Evolutionary conservation across 1,139 yeast genomes (phyloP), one percentile per base, ranked within the genome.

Genomic region (Saccharomyces hybrid): DNA sequence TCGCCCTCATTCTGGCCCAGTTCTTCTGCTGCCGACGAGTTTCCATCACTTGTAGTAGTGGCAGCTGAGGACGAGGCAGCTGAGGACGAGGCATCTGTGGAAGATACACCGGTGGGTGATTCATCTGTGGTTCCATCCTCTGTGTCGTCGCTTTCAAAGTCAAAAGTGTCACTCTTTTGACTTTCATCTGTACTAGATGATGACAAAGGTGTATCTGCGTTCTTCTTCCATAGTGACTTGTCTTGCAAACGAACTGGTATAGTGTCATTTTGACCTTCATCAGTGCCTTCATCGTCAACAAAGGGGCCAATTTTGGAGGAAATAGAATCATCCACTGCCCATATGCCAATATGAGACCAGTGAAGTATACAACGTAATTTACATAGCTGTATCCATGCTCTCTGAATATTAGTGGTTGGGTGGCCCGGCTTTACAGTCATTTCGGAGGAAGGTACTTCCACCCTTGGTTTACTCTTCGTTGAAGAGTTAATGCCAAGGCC

Each of bases 291-390:
- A 11, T 53, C 63, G 4, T 55, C 42, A 13, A 61, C 62, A 16
- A 60, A 28, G 4, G 75, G 75, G 1, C 69, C 70, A 32, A 73
- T 65, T 52, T 64, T 68, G 4, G 70, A 62, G 13, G 65, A 62
- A 19, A 67, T 57, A 2, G 72, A 61, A 58, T 70, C 66, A 29
- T 69, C 75, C 3, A 67, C 54, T 19, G 72, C 72, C 77, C 75
- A 73, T 5, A 75, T 67, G 42, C 98, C 98, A 31, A 85, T 70
- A 60, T 89, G 83, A n/a, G 95, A 78, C 93, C 95, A 91, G 71
- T 86, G 88, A 61, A 90, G 76, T 58, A 81, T 79, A 31, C 79
- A 78, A 55, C 86, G 75, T 25, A 83, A 68, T 60, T 81, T 75
- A 42, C 79, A 73, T 49, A 83, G 69, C 62, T 82, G 87, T 27